Base-by-base conservation (phyloP, 352 stramenopile species). In the Blastocystis hominis region DNA sequence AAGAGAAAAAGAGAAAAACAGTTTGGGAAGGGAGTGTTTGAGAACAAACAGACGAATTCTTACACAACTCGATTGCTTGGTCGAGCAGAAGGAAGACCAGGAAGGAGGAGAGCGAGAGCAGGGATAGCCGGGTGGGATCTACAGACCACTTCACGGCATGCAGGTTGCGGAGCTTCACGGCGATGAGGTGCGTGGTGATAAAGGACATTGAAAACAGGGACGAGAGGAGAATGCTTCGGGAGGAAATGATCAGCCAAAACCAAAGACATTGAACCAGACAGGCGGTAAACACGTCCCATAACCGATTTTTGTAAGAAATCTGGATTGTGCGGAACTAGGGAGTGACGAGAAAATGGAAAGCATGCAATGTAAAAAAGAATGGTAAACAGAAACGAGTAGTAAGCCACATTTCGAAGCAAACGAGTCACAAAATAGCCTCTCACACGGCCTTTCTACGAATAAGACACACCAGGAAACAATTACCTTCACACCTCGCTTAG, bases 251-350 rank as follows among this genome's bases (percentile, higher is more conserved):
- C 15, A 84, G 38, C 17, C 66, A 34, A 15, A 84, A 46, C 47
- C 66, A 66, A 1, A 84, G 30, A 40, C 68, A 84, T 2, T 10
- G 24, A 1, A 84, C 17, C 4, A 66, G 38, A 84, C 72, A 84
- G 38, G 47, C 66, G n/a, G 38, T 54, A 61, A 84, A 84, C 34
- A 84, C 72, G 55, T 84, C 53, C 72, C 72, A 84, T 5, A 84
- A 53, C 42, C 68, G 40, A 61, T 84, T 53, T 44, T 66, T 36
- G 13, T 84, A 84, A 0, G 72, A 66, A 2, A 53, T 84, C 17
- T 84, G 68, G n/a, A 53, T 36, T 10, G 72, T 84, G 34, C 68
- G 68, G 13, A 84, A 46, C 72, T 84, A 50, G 15, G 20, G 6
- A 36, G 36, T 47, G 44, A 7, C 10, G 20, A 34, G 3, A 9